A percentile compares a stretch with the other conserved stretches of the same genome.
Evolutionary conservation across 805 yeast species (phyloP).

Genomic region (Kodamaea sagamina): DNA sequence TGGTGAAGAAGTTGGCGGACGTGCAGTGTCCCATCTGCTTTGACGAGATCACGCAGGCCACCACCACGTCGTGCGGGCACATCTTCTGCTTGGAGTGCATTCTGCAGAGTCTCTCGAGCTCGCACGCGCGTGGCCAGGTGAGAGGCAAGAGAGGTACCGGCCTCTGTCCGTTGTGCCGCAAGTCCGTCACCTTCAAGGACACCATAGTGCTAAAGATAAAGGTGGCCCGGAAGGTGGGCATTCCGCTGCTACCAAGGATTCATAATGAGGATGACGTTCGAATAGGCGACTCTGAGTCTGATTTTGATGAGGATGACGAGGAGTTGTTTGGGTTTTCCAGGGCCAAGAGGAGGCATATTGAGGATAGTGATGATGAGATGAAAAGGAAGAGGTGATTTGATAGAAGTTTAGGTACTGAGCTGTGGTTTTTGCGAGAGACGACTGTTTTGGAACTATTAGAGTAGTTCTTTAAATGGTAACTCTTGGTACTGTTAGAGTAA

Average conservation of each 20-base stretch:
- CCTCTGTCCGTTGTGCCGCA: conserved; percentile 46
- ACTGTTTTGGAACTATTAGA: too few species aligned
- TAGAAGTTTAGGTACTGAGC: too few species aligned
- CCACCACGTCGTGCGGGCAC: conserved; percentile 47
- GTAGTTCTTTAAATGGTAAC: too few species aligned
- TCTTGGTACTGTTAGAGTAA: too few species aligned
- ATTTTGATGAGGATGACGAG: conserved; percentile 5
- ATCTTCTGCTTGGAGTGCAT: conserved; percentile 45
- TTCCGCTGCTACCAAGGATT: conserved; percentile 5
- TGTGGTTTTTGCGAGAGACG: too few species aligned
- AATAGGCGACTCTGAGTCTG: conserved; percentile 4
- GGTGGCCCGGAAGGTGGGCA: conserved; percentile 10
- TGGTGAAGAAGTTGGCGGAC: conserved; percentile 35
- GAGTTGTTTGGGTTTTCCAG: conserved; percentile 2
- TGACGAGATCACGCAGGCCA: conserved; percentile 41
- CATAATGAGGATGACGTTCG: not conserved
- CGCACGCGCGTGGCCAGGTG: conserved; percentile 45
- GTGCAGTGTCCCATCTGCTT: conserved; percentile 48
- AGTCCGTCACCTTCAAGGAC: conserved; percentile 40
- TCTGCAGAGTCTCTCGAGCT: conserved; percentile 41
- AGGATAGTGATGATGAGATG: conserved; percentile 7
- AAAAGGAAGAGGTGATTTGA: conserved; percentile 5
- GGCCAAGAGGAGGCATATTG: conserved; percentile 6
- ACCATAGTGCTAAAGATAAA: conserved; percentile 25
- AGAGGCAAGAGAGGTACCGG: conserved; percentile 41